Evolutionary conservation across 345 rosid genomes (phyloP), one percentile per base, ranked within the genome.

Genomic region (Eucalyptus guilfoylei): DNA sequence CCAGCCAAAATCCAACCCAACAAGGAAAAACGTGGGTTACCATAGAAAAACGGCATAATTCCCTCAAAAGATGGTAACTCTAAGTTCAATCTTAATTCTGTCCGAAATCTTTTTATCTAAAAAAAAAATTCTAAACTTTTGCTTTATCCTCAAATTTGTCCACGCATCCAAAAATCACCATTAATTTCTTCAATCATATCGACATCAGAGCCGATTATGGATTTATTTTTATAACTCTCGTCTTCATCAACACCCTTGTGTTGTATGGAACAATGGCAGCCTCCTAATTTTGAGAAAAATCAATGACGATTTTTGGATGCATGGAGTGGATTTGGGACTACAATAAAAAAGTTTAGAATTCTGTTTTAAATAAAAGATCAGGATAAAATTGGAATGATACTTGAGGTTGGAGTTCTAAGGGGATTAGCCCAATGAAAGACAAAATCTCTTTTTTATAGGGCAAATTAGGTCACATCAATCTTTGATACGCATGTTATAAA

Each of bases 331-430:
- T 17, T 69, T 34, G 44, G 23, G 13, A 69, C 7, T 34, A 69
- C 11, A 69, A 11, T 9, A 34, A 69, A 67, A 49, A 52, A 19
- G 0, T 34, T 34, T 69, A 17, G 21, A 37, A 69, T 34, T 17
- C 3, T 32, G 1, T 17, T 32, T 69, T 10, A 34, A 9, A 69
- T 9, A 69, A 69, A 34, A 69, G 6, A 34, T 34, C 0, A 7
- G 26, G 24, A 17, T 4, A 34, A 5, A 34, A 34, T 69, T 69
- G 6, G 11, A 69, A 69, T 34, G 42, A 21, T 37, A 69, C 80
- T 1, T 17, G 21, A 17, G 34, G 14, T 34, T 69, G 80, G 23
- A 21, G 7, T 9, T 34, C 40, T 34, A 3, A 34, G 44, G 80
- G 2, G 3, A 34, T 34, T 69, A 17, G 44, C 44, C 80, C 23